These are phyloP conservation scores for Talaromyces sp. DNA, from an alignment of 2,329 filamentous ascomycete species.

Conservation along the genomic window DNA sequence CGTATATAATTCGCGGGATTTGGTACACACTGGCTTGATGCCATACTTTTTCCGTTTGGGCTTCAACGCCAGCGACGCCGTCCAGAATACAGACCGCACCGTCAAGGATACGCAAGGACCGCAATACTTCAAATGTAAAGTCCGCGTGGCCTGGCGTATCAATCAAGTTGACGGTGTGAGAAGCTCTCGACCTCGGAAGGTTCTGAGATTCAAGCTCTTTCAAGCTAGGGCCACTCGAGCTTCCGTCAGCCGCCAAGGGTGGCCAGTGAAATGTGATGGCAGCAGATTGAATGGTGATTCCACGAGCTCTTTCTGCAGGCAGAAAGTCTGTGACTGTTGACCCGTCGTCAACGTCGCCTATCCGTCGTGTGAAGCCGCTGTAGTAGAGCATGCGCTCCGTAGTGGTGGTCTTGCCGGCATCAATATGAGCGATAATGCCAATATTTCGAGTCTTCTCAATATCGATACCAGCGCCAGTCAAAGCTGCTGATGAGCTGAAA, in stretches of 20 bases:
- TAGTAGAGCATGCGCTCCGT: slow-evolving; percentile 99
- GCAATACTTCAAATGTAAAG: slow-evolving; percentile 93
- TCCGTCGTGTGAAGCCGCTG: slow-evolving; percentile 78
- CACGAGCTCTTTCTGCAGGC: slow-evolving; percentile 82
- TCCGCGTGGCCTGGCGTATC: slow-evolving; percentile 97
- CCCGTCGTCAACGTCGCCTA: slow-evolving; percentile 94
- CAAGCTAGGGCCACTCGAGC: slow-evolving; percentile 19
- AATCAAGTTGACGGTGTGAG: slow-evolving; percentile 81
- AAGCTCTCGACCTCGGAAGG: slow-evolving; percentile 49
- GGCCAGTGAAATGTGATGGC: slow-evolving; percentile 96
- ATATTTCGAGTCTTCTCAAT: slow-evolving; percentile 79
- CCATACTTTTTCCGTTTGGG: slow-evolving; percentile 97
- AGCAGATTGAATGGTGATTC: slow-evolving; percentile 96
- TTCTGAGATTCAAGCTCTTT: slow-evolving; percentile 30
- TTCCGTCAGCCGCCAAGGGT: slow-evolving; percentile 37
- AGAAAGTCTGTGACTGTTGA: slow-evolving; percentile 97
- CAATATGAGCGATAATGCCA: slow-evolving; percentile 97
- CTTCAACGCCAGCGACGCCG: slow-evolving; percentile 89
- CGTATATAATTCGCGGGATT: slow-evolving; percentile 76
- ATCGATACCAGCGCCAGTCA: slow-evolving; percentile 25
- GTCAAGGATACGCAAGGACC: slow-evolving; percentile 82
- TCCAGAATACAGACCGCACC: slow-evolving; percentile 91
- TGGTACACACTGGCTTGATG: slow-evolving; percentile 77
- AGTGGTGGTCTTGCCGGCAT: slow-evolving; percentile 97
- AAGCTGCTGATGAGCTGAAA: slow-evolving; percentile 29